Evolutionary conservation across 148 eudicot genomes (phyloP).

Genomic region (Dianthus caryophyllus): DNA sequence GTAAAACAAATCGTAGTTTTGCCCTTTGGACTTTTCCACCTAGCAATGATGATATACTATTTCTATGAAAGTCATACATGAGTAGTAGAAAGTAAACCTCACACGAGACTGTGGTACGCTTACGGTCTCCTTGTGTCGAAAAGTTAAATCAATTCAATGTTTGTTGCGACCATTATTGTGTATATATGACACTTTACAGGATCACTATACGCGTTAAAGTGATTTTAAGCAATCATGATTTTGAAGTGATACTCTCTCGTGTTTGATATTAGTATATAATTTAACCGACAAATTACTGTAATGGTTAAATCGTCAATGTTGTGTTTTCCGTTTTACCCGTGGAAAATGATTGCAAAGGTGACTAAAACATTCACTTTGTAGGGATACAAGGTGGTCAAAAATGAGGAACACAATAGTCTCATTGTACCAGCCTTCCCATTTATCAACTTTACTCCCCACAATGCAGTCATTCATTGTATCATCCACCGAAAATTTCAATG

Average conservation of each 20-base stretch:
- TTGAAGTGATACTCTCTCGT: too few species aligned
- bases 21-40: neutral
- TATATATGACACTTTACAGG: too few species aligned
- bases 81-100: neutral
- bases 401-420: constrained; percentile 87
- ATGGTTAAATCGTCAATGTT: neutral
- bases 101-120: too few species aligned
- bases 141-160: too few species aligned
- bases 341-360: constrained; percentile 2
- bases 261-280: too few species aligned
- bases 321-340: neutral
- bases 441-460: constrained; percentile 64
- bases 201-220: too few species aligned
- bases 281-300: neutral
- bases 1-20: neutral
- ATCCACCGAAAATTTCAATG: constrained; percentile 37
- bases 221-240: too few species aligned
- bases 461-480: constrained; percentile 76
- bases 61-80: neutral
- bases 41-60: neutral
- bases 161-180: too few species aligned
- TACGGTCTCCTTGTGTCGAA: too few species aligned
- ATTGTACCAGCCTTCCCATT: constrained; percentile 85
- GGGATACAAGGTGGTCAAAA: constrained; percentile 84
- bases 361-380: constrained; percentile 16